Evolutionary conservation across 306 rosid genomes (phyloP).

Genomic region (Trifolium subterraneum): DNA sequence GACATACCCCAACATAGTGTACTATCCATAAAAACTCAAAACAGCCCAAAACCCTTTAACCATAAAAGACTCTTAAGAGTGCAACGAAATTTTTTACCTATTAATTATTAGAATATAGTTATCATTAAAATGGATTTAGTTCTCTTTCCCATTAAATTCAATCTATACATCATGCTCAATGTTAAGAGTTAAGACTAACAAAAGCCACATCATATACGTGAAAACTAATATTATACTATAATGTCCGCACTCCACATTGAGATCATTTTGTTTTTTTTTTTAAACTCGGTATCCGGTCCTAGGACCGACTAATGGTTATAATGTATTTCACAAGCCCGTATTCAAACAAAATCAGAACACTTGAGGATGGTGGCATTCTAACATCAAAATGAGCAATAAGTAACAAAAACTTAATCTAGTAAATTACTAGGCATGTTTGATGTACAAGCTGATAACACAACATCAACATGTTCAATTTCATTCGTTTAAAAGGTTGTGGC

Average conservation of each 20-base stretch:
- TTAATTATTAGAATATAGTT: slow-evolving; percentile 2
- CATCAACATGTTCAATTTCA: slow-evolving; percentile 14
- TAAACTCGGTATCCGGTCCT: no score
- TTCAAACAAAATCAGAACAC: slow-evolving; percentile 16
- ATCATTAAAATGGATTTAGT: slow-evolving; percentile 13
- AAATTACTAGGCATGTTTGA: slow-evolving; percentile 2
- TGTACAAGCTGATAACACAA: background rate
- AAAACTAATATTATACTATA: slow-evolving; percentile 1
- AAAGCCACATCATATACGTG: background rate
- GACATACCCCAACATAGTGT: background rate
- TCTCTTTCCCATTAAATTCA: slow-evolving; percentile 14
- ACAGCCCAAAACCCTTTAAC: background rate
- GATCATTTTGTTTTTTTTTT: no score
- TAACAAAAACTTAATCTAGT: slow-evolving; percentile 34
- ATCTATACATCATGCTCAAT: background rate
- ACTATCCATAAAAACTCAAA: slow-evolving; percentile 4
- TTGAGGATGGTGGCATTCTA: slow-evolving; percentile 15
- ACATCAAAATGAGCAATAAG: slow-evolving; percentile 21
- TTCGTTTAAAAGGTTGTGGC: slow-evolving; percentile 10
- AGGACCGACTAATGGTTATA: no score
- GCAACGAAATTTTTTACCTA: slow-evolving; percentile 12
- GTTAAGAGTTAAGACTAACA: background rate
- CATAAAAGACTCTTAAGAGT: slow-evolving; percentile 16
- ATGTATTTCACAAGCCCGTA: slow-evolving; percentile 4
- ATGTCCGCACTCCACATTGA: slow-evolving; percentile 9